A percentile compares a stretch with the other conserved stretches of the same genome.
phyloP scores from a whole-genome alignment of 352 stramenopile genomes.

The Globisporangium acanthophoron region DNA sequence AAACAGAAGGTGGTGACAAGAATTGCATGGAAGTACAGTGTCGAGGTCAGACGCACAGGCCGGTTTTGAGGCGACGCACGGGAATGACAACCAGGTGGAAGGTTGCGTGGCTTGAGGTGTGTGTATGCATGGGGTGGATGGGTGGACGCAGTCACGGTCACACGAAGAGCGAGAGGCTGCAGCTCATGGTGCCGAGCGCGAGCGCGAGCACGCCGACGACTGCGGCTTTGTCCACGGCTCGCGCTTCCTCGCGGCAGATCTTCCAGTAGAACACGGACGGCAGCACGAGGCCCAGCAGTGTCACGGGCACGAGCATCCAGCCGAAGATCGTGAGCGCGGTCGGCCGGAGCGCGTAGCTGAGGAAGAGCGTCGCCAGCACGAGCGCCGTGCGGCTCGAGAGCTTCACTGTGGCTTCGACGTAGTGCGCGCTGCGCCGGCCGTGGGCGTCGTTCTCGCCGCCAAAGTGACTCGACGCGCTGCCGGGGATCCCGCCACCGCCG shows the following conservation, averaged over 20 bases:
- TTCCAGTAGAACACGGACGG: conserved; percentile 68
- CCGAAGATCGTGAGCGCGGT: conserved; percentile 58
- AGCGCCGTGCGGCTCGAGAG: conserved; percentile 45
- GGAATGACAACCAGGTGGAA: neutral
- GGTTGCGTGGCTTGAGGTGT: neutral
- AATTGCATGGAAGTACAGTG: neutral
- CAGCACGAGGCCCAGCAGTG: conserved; percentile 22
- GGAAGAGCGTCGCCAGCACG: conserved; percentile 38
- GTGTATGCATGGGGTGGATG: neutral
- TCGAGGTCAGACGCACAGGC: neutral
- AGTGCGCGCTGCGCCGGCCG: conserved; percentile 6
- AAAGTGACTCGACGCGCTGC: neutral
- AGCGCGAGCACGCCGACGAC: conserved; percentile 37
- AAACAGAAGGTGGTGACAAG: neutral
- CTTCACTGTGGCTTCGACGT: conserved; percentile 29
- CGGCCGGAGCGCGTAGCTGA: conserved; percentile 49
- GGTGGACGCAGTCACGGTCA: conserved; percentile 2
- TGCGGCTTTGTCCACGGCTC: conserved; percentile 30
- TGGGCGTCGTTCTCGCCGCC: conserved; percentile 14
- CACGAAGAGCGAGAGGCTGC: conserved; percentile 48
- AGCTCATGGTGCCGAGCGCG: conserved; percentile 38
- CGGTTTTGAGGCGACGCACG: neutral
- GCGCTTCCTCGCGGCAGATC: conserved; percentile 59
- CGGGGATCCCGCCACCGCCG: neutral
- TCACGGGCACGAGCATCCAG: conserved; percentile 57